Evolutionary conservation across 2,329 filamentous ascomycete species (phyloP).

Genomic region (Aureobasidium sp.): DNA sequence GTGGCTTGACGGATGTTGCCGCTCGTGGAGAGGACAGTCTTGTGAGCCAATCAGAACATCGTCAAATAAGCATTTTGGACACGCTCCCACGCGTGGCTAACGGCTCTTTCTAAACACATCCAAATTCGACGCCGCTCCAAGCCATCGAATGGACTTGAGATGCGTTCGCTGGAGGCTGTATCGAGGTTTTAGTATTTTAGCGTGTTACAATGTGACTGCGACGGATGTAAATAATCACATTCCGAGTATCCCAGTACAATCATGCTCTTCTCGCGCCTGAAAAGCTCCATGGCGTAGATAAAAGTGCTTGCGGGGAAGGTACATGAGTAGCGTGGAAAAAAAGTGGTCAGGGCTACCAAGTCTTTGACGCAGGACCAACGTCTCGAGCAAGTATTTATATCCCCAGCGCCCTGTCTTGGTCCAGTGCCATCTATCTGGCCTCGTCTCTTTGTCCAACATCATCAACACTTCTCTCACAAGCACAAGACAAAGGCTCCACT

Average conservation of each 20-base stretch:
- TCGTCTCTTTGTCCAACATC: neutral
- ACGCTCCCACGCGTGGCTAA: neutral
- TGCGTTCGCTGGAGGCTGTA: neutral
- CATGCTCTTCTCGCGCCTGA: neutral
- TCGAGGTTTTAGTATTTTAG: neutral
- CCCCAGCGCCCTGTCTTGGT: neutral
- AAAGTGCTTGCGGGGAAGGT: conserved; percentile 2
- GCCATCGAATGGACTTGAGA: neutral
- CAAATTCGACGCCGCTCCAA: neutral
- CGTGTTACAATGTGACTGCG: no score
- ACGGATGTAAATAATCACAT: neutral
- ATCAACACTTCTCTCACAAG: neutral
- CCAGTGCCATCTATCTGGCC: neutral
- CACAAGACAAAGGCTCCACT: neutral
- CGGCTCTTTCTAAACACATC: neutral
- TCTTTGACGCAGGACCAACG: neutral
- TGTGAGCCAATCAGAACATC: neutral
- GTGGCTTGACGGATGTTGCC: neutral
- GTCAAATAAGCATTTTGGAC: neutral
- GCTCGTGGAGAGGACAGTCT: neutral
- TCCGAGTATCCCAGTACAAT: neutral
- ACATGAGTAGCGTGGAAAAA: conserved; percentile 3
- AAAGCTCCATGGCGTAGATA: neutral
- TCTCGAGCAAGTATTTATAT: neutral
- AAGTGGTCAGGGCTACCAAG: conserved; percentile 1